Conservation (phyloP, 352 stramenopile genomes). For the Pythium coloratum region DNA sequence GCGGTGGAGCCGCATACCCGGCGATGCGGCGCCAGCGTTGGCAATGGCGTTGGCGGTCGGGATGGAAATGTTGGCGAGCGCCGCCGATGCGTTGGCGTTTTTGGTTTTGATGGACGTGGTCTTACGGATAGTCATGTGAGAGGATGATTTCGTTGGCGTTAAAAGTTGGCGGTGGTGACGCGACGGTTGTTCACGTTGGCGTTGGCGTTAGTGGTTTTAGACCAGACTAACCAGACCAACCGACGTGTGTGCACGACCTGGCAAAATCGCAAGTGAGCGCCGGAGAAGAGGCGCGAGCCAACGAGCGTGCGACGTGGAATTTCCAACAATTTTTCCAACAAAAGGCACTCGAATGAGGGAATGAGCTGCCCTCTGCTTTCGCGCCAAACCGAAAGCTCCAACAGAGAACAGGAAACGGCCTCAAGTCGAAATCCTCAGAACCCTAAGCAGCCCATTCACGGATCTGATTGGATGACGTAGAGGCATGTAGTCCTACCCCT, state of each 20-base stretch:
- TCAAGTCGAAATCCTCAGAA: conserved; percentile 12
- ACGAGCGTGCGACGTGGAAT: conserved; percentile 5
- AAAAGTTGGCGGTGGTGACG: background rate
- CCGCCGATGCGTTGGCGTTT: background rate
- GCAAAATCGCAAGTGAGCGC: conserved; percentile 23
- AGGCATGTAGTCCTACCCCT: conserved; percentile 1
- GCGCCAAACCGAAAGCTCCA: background rate
- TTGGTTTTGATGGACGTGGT: conserved; percentile 12
- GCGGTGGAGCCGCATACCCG: conserved; percentile 13
- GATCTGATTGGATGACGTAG: conserved; percentile 7
- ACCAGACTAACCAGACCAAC: background rate
- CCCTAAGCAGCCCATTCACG: background rate
- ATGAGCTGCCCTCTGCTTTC: background rate
- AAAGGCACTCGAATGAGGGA: conserved; percentile 9
- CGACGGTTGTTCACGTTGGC: conserved; percentile 2
- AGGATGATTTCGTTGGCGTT: background rate
- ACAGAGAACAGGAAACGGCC: background rate
- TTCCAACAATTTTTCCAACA: conserved; percentile 1
- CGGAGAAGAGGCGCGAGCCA: conserved; percentile 23
- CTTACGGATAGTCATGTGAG: conserved; percentile 25
- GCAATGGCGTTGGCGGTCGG: background rate
- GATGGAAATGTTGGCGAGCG: background rate
- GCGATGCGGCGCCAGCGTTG: background rate
- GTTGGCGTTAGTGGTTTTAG: background rate
- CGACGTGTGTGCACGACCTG: conserved; percentile 11